Evolutionary conservation across 108 stramenopile genomes (phyloP), one percentile per base, ranked within the genome.

Genomic region (Nitzschia inconspicua): DNA sequence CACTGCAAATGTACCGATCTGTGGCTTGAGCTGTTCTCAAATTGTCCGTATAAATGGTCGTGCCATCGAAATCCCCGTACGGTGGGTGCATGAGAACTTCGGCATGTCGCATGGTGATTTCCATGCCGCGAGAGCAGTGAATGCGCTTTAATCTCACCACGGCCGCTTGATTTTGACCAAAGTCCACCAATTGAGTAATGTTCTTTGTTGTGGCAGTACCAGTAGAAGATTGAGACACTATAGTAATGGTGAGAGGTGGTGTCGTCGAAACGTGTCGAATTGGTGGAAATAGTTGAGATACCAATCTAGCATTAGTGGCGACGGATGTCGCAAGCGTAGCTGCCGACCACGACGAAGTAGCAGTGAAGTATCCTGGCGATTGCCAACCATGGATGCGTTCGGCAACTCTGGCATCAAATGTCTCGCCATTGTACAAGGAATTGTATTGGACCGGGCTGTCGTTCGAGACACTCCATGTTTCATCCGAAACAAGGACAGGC

Each of bases 101-200:
- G 11, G 67, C 67, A 16, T 68, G 67, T 9, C 67, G 58, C 35
- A 68, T 26, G 23, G 61, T 53, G 20, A 68, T 27, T 18, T 14
- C 32, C 4, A 47, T 51, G 7, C 48, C 59, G 22, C 60, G 20
- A 40, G n/a, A 16, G 13, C 67, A 51, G 23, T 28, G 19, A 31
- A 68, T 50, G 3, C 13, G 49, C 9, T 52, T 53, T 30, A 68
- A 40, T 35, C 58, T 30, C 20, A 68, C 67, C 31, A 58, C 47
- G 4, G 47, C 67, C n/a, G 67, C 67, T 25, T 60, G 57, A 39
- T 68, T 68, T 50, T 68, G 67, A 50, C 67, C 67, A 23, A 68
- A 68, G 44, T 68, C 67, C 4, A 68, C 13, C 22, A 68, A 60
- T 16, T 53, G 59, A 13, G 47, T 46, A 34, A 57, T 30, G n/a